Evolutionary conservation across 2,329 filamentous ascomycete genomes (phyloP).

Genomic region (Nemania bipapillata): DNA sequence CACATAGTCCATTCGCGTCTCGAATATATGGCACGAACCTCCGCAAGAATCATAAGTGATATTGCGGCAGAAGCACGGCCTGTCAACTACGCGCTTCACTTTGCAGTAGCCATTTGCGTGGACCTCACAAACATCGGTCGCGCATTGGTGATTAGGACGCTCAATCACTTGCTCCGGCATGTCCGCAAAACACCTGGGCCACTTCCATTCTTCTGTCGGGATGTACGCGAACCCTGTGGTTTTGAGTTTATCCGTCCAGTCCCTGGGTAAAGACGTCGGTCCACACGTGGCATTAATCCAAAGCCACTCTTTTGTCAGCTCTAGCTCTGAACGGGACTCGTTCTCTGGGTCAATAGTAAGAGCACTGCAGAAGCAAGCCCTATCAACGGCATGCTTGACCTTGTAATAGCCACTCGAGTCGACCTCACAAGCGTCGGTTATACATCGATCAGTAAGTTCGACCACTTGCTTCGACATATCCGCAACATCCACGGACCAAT

Average conservation of each 20-base stretch:
- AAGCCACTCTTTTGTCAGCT: slow-evolving; percentile 25
- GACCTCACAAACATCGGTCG: slow-evolving; percentile 25
- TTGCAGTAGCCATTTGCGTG: slow-evolving; percentile 22
- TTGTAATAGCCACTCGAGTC: slow-evolving; percentile 22
- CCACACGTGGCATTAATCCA: slow-evolving; percentile 29
- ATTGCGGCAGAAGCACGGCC: slow-evolving; percentile 25
- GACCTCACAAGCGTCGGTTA: slow-evolving; percentile 27
- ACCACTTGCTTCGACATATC: slow-evolving; percentile 18
- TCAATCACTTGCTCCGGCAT: slow-evolving; percentile 19
- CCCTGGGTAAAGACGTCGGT: slow-evolving; percentile 12
- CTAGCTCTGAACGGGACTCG: slow-evolving; percentile 15
- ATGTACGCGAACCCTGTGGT: slow-evolving; percentile 13
- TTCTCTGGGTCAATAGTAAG: slow-evolving; percentile 7
- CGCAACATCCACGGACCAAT: slow-evolving; percentile 10
- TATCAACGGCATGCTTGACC: slow-evolving; percentile 22
- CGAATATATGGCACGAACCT: slow-evolving; percentile 25
- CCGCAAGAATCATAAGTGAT: slow-evolving; percentile 25
- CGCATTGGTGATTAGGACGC: slow-evolving; percentile 5
- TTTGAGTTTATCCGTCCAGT: slow-evolving; percentile 23
- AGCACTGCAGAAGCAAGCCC: slow-evolving; percentile 24
- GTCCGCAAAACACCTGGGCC: slow-evolving; percentile 14
- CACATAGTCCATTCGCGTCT: slow-evolving; percentile 28
- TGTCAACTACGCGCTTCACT: slow-evolving; percentile 23
- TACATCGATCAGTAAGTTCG: slow-evolving; percentile 4
- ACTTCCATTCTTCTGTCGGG: slow-evolving; percentile 17